A percentile compares a stretch with the other conserved stretches of the same genome.
These are phyloP conservation scores for Alternaria sp. DNA, from an alignment of 2,329 filamentous ascomycete genomes.

Conservation along the genomic window DNA sequence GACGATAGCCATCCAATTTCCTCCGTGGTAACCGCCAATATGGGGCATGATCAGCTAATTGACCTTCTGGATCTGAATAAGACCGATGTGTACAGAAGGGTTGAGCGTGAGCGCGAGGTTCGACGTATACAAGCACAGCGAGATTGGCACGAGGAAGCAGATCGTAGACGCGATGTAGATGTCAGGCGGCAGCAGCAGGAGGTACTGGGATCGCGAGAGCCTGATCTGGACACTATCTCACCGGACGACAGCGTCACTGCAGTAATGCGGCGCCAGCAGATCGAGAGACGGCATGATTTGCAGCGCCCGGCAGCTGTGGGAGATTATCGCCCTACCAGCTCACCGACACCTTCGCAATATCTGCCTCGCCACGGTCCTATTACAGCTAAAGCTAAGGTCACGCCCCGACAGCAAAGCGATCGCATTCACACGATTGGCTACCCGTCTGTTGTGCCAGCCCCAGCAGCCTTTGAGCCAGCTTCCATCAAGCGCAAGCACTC, in stretches of 20 bases:
- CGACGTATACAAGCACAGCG: neutral
- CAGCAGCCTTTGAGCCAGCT: neutral
- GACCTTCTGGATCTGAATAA: neutral
- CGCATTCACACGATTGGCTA: neutral
- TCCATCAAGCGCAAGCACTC: neutral
- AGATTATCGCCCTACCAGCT: neutral
- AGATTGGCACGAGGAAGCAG: neutral
- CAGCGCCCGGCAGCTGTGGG: neutral
- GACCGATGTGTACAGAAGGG: slow-evolving; percentile 3
- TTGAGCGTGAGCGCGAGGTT: neutral
- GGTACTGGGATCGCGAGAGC: neutral
- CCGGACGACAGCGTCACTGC: neutral
- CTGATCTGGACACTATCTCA: neutral
- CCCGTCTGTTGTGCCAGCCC: neutral
- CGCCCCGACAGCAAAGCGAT: neutral
- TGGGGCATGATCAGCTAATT: neutral
- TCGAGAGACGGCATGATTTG: neutral
- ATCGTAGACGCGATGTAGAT: neutral
- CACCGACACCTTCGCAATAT: neutral
- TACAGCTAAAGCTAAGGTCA: neutral
- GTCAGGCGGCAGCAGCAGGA: neutral
- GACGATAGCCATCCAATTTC: neutral
- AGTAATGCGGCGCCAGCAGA: neutral
- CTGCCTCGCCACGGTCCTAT: neutral
- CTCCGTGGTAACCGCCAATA: neutral